phyloP scores from a whole-genome alignment of 805 yeast genomes.

The Monosporozyma aerobia region DNA sequence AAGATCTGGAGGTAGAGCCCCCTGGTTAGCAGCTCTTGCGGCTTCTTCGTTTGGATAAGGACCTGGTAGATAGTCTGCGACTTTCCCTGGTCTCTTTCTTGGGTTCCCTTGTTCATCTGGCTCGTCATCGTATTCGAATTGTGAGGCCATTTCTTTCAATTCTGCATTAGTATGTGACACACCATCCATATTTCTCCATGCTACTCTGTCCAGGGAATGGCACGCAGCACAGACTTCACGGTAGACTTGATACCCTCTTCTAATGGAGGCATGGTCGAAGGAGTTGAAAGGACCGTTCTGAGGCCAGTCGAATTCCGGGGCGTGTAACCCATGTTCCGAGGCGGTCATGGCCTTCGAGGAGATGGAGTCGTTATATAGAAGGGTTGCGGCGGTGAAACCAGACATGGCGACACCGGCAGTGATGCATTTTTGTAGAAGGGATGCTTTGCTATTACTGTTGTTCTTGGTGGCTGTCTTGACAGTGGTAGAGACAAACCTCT shows the following conservation, averaged over 20 bases:
- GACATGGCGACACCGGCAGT: conserved; percentile 55
- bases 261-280: conserved; percentile 88
- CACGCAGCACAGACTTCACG: conserved; percentile 99
- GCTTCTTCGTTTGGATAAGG: conserved; percentile 98
- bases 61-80: conserved; percentile 88
- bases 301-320: conserved; percentile 89
- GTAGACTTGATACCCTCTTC: conserved; percentile 99
- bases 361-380: conserved; percentile 73
- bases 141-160: conserved; percentile 89
- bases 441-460: conserved; percentile 2
- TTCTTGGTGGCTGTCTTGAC: not conserved
- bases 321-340: conserved; percentile 97
- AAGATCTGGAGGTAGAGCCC: conserved; percentile 97
- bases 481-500: not conserved
- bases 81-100: conserved; percentile 95
- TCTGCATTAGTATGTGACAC: conserved; percentile 88
- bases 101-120: conserved; percentile 98
- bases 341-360: conserved; percentile 95
- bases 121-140: conserved; percentile 96
- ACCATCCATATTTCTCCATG: conserved; percentile 97
- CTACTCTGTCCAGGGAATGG: conserved; percentile 92
- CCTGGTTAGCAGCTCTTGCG: conserved; percentile 99
- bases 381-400: conserved; percentile 73
- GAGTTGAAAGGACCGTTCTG: conserved; percentile 87
- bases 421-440: conserved; percentile 37